A percentile compares a stretch with the other conserved stretches of the same genome.
These are phyloP conservation scores for Globisporangium iwayamae DNA, from an alignment of 352 stramenopile genomes.

Conservation along the genomic window DNA sequence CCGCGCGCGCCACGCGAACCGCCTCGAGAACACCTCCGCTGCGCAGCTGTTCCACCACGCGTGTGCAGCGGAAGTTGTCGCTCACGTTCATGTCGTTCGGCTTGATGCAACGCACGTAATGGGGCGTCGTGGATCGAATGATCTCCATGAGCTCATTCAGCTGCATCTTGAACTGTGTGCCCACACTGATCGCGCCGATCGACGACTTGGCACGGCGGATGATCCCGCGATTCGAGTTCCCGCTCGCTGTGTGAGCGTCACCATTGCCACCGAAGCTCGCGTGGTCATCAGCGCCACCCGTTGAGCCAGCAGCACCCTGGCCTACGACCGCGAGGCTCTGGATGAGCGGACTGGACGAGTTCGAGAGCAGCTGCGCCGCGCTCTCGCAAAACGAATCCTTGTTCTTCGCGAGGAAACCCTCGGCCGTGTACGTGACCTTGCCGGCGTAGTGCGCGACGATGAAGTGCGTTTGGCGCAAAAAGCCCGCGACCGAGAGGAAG, in stretches of 20 bases:
- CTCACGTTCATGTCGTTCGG: conserved; percentile 91
- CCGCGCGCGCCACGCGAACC: conserved; percentile 78
- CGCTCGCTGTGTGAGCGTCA: background rate
- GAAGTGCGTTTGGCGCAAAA: conserved; percentile 69
- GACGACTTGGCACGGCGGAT: conserved; percentile 49
- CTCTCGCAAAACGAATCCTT: conserved; percentile 86
- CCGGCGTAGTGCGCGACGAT: conserved; percentile 86
- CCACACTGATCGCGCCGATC: conserved; percentile 69
- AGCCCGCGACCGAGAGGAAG: conserved; percentile 43
- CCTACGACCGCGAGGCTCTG: conserved; percentile 38
- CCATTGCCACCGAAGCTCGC: background rate
- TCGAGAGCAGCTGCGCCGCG: conserved; percentile 46
- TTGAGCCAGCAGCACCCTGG: conserved; percentile 5
- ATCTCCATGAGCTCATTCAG: conserved; percentile 91
- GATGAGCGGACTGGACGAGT: conserved; percentile 57
- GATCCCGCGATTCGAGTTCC: conserved; percentile 11
- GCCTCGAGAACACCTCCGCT: conserved; percentile 86
- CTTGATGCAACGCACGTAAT: conserved; percentile 99
- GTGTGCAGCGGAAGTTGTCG: conserved; percentile 69
- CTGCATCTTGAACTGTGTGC: conserved; percentile 93
- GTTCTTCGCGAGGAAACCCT: conserved; percentile 90
- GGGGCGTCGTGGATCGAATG: conserved; percentile 93
- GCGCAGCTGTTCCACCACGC: conserved; percentile 82
- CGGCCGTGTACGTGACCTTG: conserved; percentile 68
- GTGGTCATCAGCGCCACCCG: background rate